phyloP scores from a whole-genome alignment of 371 early-diverging fungal genomes.

The Lichtheimia hyalospora region DNA sequence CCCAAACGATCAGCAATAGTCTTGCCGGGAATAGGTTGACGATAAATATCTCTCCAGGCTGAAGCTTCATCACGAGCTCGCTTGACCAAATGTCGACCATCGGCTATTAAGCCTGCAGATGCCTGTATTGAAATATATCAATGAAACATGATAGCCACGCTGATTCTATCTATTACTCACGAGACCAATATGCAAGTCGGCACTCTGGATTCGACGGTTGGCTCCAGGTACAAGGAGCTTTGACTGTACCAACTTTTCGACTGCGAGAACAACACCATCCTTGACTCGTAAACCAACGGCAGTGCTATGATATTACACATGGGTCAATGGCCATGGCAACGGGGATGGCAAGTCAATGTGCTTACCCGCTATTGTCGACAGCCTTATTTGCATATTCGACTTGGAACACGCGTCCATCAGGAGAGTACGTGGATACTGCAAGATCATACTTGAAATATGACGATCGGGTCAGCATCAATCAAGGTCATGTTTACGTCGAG shows the following conservation, averaged over 20 bases:
- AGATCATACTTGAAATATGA: constrained; percentile 83
- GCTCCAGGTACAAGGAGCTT: constrained; percentile 91
- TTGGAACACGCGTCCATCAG: constrained; percentile 98
- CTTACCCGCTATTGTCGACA: constrained; percentile 96
- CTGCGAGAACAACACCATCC: constrained; percentile 95
- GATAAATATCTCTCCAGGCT: constrained; percentile 87
- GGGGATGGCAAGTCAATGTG: not conserved
- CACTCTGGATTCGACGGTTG: constrained; percentile 91
- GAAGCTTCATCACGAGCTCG: constrained; percentile 92
- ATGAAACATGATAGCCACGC: not conserved
- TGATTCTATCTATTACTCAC: constrained; percentile 49
- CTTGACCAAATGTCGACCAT: constrained; percentile 88
- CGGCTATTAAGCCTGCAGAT: constrained; percentile 93
- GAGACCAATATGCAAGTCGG: constrained; percentile 91
- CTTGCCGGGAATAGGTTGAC: constrained; percentile 82
- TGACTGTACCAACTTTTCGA: constrained; percentile 94
- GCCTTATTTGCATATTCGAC: constrained; percentile 98
- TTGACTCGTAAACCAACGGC: constrained; percentile 92
- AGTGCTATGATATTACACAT: constrained; percentile 71
- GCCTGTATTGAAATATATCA: constrained; percentile 55
- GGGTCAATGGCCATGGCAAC: too few relatives aligned
- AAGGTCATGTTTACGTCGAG: not conserved
- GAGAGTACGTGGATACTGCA: constrained; percentile 96
- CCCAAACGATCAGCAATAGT: constrained; percentile 93
- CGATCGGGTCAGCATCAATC: not conserved